phyloP scores from a whole-genome alignment of 116 monocot genomes.

The Trichopus zeylanicus region DNA sequence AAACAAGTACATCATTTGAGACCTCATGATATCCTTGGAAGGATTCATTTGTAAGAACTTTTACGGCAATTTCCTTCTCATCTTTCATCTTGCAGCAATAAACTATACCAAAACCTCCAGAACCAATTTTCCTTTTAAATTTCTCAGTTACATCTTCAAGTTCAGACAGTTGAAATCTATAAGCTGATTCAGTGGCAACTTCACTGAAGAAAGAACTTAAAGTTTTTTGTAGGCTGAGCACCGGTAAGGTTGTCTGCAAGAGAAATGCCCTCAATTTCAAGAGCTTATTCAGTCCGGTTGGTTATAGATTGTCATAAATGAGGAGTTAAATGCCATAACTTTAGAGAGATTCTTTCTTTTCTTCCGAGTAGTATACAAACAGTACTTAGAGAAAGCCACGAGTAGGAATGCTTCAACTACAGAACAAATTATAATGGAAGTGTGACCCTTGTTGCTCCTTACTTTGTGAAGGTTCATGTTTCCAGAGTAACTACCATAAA shows the following conservation, averaged over 20 bases:
- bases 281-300: background rate
- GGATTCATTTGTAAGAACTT: slow-evolving; percentile 80
- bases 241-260: slow-evolving; percentile 27
- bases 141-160: slow-evolving; percentile 71
- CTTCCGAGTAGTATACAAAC: slow-evolving; percentile 11
- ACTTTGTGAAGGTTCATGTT: slow-evolving; percentile 33
- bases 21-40: slow-evolving; percentile 78
- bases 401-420: slow-evolving; percentile 25
- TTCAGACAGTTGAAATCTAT: slow-evolving; percentile 44
- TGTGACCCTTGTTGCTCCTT: slow-evolving; percentile 22
- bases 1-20: slow-evolving; percentile 70
- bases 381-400: slow-evolving; percentile 16
- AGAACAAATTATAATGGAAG: slow-evolving; percentile 31
- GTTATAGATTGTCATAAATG: too few relatives aligned
- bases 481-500: slow-evolving; percentile 43
- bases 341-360: slow-evolving; percentile 18
- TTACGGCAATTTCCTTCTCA: slow-evolving; percentile 92
- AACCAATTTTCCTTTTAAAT: slow-evolving; percentile 69
- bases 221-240: slow-evolving; percentile 43
- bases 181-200: slow-evolving; percentile 50
- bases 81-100: slow-evolving; percentile 84
- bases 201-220: slow-evolving; percentile 48
- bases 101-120: slow-evolving; percentile 91
- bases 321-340: slow-evolving; percentile 8
- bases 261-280: background rate